These are phyloP conservation scores for Solanum paucissectum DNA, from an alignment of 257 asterid genomes.

Conservation along the genomic window DNA sequence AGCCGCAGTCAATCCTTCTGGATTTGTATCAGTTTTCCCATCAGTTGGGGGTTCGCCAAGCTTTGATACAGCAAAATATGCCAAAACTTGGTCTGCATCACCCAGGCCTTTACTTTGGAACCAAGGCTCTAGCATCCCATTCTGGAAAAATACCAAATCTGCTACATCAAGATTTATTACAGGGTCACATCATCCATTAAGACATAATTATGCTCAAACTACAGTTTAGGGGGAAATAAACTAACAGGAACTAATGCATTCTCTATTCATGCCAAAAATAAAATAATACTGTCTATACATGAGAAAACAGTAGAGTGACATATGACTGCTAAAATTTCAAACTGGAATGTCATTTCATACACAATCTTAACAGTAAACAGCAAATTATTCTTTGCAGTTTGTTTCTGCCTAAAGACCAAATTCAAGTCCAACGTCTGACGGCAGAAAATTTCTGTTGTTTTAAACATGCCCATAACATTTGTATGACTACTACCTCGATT, in stretches of 20 bases:
- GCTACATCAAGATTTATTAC: conserved; percentile 56
- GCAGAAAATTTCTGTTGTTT: background rate
- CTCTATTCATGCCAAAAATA: background rate
- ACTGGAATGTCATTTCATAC: background rate
- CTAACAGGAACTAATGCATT: background rate
- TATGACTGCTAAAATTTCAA: background rate
- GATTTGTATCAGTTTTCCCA: conserved; percentile 90
- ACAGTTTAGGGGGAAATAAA: background rate
- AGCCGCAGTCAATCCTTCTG: conserved; percentile 89
- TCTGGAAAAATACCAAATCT: conserved; percentile 99
- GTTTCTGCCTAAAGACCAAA: background rate
- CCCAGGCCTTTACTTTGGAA: conserved; percentile 71
- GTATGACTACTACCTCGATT: background rate
- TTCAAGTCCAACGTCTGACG: background rate
- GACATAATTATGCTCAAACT: background rate
- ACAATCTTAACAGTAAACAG: background rate
- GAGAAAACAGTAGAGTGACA: background rate
- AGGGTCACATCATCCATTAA: background rate
- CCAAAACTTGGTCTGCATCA: conserved; percentile 85
- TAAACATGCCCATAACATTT: background rate
- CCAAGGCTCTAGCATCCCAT: conserved; percentile 99
- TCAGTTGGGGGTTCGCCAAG: conserved; percentile 88
- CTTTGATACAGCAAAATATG: conserved; percentile 90
- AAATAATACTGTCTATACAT: background rate
- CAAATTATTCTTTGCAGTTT: background rate